Evolutionary conservation across 2,329 filamentous ascomycete species (phyloP), one percentile per base, ranked within the genome.

Genomic region (Penicillium sp.): DNA sequence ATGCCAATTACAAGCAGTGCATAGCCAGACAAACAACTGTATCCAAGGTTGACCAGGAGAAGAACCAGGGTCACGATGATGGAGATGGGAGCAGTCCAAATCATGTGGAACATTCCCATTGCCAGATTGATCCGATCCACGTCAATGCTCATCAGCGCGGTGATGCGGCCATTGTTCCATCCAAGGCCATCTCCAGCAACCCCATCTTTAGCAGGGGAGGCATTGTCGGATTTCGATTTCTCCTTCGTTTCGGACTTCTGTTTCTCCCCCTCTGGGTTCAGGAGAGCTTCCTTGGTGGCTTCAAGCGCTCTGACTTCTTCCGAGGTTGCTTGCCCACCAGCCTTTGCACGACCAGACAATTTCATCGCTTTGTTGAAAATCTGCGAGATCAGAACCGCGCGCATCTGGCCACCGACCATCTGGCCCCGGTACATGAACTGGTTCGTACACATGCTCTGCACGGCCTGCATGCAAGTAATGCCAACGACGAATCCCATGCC

Each of bases 321-420:
- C 50, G 81, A 77, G 43, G 83, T 64, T 21, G 79, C 79, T 62
- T 79, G 79, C 10, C 90, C 91, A 40, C 92, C 93, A 10, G 93
- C 92, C 72, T 88, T 94, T 21, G 94, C 94, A 47, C 92, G 83
- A 10, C 88, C 91, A 0, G 92, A 97, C 14, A 97, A 83, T 47
- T 86, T 87, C 87, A 97, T 91, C 2, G 91, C 86, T 73, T 97
- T 97, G 70, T 94, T 90, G 67, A 96, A 97, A 54, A 97, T 91
- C 55, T 92, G 77, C 21, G 89, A 85, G 62, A 97, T 96, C 42
- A 97, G 77, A 0, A 91, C 88, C 1, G 87, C 91, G 69, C 93
- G 84, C 7, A 85, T 78, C 75, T 97, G 88, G 0, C 91, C 94
- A 59, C 93, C 94, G 38, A 95, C 85, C 76, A 95, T 87, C 89